phyloP scores from a whole-genome alignment of 208 protist genomes.

The Trypanosoma cruzi region DNA sequence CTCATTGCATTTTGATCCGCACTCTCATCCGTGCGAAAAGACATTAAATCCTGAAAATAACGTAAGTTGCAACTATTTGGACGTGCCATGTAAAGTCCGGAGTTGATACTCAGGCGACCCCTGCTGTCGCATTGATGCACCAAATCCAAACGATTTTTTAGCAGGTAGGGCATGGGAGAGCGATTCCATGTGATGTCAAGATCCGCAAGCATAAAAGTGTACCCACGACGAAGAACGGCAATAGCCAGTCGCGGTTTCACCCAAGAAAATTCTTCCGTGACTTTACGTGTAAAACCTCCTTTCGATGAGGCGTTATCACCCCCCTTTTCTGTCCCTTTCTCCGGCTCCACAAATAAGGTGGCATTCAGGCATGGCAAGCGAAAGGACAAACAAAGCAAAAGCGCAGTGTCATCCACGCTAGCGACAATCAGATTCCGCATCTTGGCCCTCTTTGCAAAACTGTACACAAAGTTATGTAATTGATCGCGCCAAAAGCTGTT shows the following conservation, averaged over 20 bases:
- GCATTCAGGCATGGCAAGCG: conserved; percentile 35
- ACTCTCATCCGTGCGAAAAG: conserved; percentile 28
- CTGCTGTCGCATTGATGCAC: conserved; percentile 33
- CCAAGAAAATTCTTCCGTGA: conserved; percentile 38
- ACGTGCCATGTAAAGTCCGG: conserved; percentile 33
- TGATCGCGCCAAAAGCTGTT: conserved; percentile 40
- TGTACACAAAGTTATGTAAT: conserved; percentile 41
- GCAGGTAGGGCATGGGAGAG: conserved; percentile 23
- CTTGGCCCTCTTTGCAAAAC: conserved; percentile 24
- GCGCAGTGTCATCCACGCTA: conserved; percentile 23
- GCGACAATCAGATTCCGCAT: conserved; percentile 33
- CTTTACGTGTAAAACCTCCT: conserved; percentile 27
- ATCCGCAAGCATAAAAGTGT: conserved; percentile 30
- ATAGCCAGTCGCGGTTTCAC: conserved; percentile 37
- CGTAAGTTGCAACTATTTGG: neutral
- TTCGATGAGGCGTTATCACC: neutral
- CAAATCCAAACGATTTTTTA: conserved; percentile 10
- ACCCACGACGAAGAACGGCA: conserved; percentile 30
- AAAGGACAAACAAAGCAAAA: conserved; percentile 23
- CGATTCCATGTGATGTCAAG: conserved; percentile 34
- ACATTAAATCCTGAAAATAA: conserved; percentile 29
- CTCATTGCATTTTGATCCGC: conserved; percentile 36
- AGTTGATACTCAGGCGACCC: conserved; percentile 25
- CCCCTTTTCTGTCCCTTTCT: neutral
- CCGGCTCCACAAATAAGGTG: conserved; percentile 25